Percentiles rank a stretch among this genome's conserved stretches.
Conservation (phyloP, 345 rosid species). For the Noccaea caerulescens region DNA sequence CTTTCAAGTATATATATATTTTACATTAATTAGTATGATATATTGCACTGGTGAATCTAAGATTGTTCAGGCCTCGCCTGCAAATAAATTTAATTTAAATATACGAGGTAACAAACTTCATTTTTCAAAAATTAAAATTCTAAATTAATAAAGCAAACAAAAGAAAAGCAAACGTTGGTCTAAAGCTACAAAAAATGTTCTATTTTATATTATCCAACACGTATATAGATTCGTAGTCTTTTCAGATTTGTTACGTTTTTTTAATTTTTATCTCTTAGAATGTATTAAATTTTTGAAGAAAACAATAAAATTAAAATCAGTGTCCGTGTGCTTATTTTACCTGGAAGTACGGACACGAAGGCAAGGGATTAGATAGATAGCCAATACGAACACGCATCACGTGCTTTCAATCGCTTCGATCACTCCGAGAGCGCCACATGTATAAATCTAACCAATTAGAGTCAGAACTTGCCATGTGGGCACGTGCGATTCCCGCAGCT, state of each 20-base stretch:
- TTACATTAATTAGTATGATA: background rate
- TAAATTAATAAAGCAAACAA: conserved; percentile 3
- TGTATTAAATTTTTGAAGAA: background rate
- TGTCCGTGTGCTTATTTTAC: conserved; percentile 42
- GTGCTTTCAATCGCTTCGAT: conserved; percentile 38
- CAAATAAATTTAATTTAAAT: conserved; percentile 1
- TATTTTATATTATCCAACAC: background rate
- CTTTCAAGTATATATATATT: background rate
- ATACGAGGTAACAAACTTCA: background rate
- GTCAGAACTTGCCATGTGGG: conserved; percentile 45
- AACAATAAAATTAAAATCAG: conserved; percentile 19
- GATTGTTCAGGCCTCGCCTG: too few relatives aligned
- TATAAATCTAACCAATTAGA: conserved; percentile 35
- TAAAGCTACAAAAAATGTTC: conserved; percentile 2
- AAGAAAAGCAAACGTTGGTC: conserved; percentile 9
- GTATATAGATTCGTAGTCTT: conserved; percentile 25
- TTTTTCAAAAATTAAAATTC: background rate
- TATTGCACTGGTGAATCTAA: background rate
- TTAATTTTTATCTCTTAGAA: background rate
- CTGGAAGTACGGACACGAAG: conserved; percentile 38
- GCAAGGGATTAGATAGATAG: conserved; percentile 37
- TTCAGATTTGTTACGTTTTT: conserved; percentile 6
- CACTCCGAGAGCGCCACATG: conserved; percentile 37
- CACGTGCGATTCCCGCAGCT: conserved; percentile 44
- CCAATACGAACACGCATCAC: conserved; percentile 45